These are phyloP conservation scores for Parietaria judaica DNA, from an alignment of 306 rosid species.

Conservation along the genomic window DNA sequence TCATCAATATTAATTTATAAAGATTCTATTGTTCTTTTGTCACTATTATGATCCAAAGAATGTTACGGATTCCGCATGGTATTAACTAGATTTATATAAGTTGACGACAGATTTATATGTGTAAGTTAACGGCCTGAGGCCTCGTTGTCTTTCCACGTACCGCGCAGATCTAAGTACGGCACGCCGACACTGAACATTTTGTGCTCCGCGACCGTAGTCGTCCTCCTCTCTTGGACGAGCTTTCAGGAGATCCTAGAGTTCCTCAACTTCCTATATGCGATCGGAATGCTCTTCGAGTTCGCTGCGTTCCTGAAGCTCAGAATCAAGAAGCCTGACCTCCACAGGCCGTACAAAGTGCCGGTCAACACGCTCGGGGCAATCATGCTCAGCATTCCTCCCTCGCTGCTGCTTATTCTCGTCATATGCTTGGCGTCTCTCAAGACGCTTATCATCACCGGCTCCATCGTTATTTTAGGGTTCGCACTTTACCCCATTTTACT, in stretches of 20 bases:
- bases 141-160: too few relatives aligned
- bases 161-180: conserved; percentile 17
- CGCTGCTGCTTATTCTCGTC: conserved; percentile 44
- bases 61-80: too few relatives aligned
- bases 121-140: too few relatives aligned
- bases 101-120: too few relatives aligned
- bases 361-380: conserved; percentile 44
- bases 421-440: conserved; percentile 38
- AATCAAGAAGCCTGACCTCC: conserved; percentile 27
- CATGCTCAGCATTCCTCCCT: conserved; percentile 47
- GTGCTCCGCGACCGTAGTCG: conserved; percentile 58
- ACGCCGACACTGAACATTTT: conserved; percentile 50
- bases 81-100: too few relatives aligned
- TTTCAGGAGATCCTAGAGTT: conserved; percentile 73
- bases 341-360: conserved; percentile 49
- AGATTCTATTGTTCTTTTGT: too few relatives aligned
- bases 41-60: too few relatives aligned
- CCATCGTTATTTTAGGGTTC: too few relatives aligned
- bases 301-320: conserved; percentile 53
- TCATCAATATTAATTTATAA: too few relatives aligned
- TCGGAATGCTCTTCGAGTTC: conserved; percentile 68
- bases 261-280: conserved; percentile 54
- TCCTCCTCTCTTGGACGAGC: conserved; percentile 60
- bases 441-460: neutral
- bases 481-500: too few relatives aligned